phyloP scores from a whole-genome alignment of 805 yeast genomes.

The Candida awuae region DNA sequence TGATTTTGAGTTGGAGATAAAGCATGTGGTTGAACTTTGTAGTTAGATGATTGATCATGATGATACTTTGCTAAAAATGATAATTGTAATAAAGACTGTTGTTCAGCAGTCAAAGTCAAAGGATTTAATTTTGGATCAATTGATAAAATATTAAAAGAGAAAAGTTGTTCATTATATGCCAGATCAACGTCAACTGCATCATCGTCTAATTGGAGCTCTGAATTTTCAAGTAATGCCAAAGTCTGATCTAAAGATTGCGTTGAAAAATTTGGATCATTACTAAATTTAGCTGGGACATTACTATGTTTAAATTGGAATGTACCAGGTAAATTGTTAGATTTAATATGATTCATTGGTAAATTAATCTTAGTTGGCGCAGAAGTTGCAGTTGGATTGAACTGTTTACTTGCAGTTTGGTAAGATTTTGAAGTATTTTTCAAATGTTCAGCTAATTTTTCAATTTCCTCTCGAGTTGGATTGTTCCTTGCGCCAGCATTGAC shows the following conservation, averaged over 20 bases:
- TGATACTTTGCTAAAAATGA: conserved; percentile 17
- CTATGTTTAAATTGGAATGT: conserved; percentile 9
- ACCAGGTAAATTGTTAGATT: conserved; percentile 2
- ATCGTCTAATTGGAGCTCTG: conserved; percentile 14
- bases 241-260: conserved; percentile 12
- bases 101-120: conserved; percentile 16
- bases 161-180: conserved; percentile 16
- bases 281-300: conserved; percentile 4
- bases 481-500: conserved; percentile 14
- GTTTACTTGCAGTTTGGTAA: conserved; percentile 9
- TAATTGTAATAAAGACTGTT: conserved; percentile 16
- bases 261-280: conserved; percentile 3
- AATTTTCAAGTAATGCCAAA: conserved; percentile 11
- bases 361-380: conserved; percentile 11
- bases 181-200: conserved; percentile 11
- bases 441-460: conserved; percentile 14
- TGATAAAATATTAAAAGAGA: conserved; percentile 17
- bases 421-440: conserved; percentile 11
- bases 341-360: background rate
- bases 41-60: conserved; percentile 15
- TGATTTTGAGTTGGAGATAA: conserved; percentile 11
- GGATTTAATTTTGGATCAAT: conserved; percentile 21
- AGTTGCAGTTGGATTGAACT: conserved; percentile 14
- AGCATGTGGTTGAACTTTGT: conserved; percentile 8
- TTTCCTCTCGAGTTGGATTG: conserved; percentile 15